Base-by-base conservation (phyloP, 257 asterid genomes). In the Petunia secreta region DNA sequence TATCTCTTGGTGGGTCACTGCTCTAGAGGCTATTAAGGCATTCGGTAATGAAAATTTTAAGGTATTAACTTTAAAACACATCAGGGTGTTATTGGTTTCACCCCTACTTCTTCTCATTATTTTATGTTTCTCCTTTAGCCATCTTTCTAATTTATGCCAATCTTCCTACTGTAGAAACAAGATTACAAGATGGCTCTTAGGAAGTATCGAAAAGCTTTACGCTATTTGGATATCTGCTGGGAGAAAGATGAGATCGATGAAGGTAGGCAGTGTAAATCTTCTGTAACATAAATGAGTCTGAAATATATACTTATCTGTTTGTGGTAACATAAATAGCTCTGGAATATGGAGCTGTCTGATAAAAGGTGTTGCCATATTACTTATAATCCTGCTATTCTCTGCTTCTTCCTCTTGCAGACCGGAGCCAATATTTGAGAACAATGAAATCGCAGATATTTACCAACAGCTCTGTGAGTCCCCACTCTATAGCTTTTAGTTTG, bases 121-220 rank as follows among this genome's bases (percentile, higher is more conserved):
- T 46, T 79, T 36, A 3, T 8, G 7, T 41, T 41, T 34, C 36
- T 79, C 59, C 68, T 43, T 71, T 55, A 63, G 38, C 13, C 13
- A 4, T 75, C 50, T 64, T 79, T 58, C 14, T 87, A 43, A 48
- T 16, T 48, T 44, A 46, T 77, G 41, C 16, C 55, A 55, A 1
- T 43, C 15, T 81, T 77, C 53, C 82, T 60, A 84, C 83, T 88
- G 84, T 82, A 95, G 99, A 94, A 96, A 85, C 96, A 91, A 91
- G 98, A 96, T 90, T 94, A 93, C 85, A 94, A 91, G 87, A 93
- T 94, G 99, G 97, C 99, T 80, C 92, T 96, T 15, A 88, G 96
- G 80, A 96, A 96, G 88, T 96, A 96, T 79, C 89, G 97, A 6
- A 96, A 96, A 92, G 98, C 99, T 83, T 82, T 96, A 86, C 97